Conservation (phyloP, 208 protist species). For the Trypanosomatidae sp. region DNA sequence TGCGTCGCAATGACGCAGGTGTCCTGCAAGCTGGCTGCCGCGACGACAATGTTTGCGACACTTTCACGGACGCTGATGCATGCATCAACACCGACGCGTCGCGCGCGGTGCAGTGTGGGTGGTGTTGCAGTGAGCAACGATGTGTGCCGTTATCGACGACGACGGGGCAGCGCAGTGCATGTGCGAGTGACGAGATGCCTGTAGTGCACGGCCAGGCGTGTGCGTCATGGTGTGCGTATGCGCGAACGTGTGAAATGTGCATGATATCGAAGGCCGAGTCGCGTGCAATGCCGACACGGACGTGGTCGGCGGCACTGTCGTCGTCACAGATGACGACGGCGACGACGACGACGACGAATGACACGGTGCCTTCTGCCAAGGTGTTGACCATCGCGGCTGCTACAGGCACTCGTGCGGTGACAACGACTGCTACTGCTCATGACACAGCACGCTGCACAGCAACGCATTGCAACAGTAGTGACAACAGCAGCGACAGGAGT, state of each 20-base stretch:
- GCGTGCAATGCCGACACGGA: too few relatives aligned
- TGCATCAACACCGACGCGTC: slow-evolving; percentile 6
- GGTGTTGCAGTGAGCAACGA: slow-evolving; percentile 33
- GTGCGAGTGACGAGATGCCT: not conserved
- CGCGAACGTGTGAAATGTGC: not conserved
- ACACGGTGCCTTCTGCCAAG: too few relatives aligned
- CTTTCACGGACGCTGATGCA: slow-evolving; percentile 9
- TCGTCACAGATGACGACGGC: too few relatives aligned
- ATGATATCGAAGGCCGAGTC: too few relatives aligned
- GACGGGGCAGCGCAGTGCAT: not conserved
- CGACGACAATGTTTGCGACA: slow-evolving; percentile 7
- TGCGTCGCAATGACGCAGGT: slow-evolving; percentile 3
- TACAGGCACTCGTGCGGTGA: too few relatives aligned
- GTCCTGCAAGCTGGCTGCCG: not conserved
- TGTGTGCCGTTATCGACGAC: slow-evolving; percentile 4
- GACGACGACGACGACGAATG: too few relatives aligned
- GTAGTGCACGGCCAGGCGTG: not conserved
- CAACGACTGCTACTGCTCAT: too few relatives aligned
- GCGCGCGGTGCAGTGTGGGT: slow-evolving; percentile 8
- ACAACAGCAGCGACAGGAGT: too few relatives aligned
- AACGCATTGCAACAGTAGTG: too few relatives aligned
- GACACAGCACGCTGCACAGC: too few relatives aligned
- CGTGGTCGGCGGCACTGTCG: too few relatives aligned
- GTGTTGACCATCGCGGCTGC: too few relatives aligned
- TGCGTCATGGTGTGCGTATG: not conserved